Conservation (phyloP, 257 asterid species). For the Gentiana straminea region DNA sequence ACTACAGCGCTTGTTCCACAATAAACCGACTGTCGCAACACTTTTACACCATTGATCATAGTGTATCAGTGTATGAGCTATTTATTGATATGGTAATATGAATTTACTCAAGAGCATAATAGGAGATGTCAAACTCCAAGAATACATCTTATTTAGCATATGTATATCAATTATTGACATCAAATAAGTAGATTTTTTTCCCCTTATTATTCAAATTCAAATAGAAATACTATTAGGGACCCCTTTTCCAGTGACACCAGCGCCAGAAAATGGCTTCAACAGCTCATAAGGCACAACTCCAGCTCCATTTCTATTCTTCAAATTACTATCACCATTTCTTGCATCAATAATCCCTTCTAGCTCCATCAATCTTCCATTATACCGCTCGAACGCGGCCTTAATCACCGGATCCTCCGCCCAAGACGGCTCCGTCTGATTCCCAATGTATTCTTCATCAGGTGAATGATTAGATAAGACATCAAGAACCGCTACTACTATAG, state of each 20-base stretch:
- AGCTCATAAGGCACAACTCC: conserved; percentile 67
- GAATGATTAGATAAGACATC: conserved; percentile 69
- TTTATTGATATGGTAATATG: no score
- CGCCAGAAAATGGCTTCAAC: conserved; percentile 51
- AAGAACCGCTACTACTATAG: conserved; percentile 34
- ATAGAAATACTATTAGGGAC: conserved; percentile 79
- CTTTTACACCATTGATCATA: no score
- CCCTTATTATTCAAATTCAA: conserved; percentile 10
- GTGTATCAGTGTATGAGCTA: no score
- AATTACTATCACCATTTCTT: conserved; percentile 24
- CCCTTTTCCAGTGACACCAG: conserved; percentile 72
- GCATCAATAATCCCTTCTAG: conserved; percentile 61
- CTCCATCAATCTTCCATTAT: conserved; percentile 34
- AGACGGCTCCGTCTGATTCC: conserved; percentile 24
- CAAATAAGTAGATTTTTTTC: no score
- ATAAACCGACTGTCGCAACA: no score
- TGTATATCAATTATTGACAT: no score
- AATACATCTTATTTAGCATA: no score
- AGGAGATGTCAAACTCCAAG: no score
- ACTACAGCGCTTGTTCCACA: no score
- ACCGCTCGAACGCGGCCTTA: conserved; percentile 41
- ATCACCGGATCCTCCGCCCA: conserved; percentile 34
- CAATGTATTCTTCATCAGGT: conserved; percentile 77
- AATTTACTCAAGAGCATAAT: no score
- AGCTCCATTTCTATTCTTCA: conserved; percentile 62